A percentile compares a stretch with the other conserved stretches of the same genome.
phyloP scores from a whole-genome alignment of 768 basidiomycete genomes.

The Lactarius hatsudake region DNA sequence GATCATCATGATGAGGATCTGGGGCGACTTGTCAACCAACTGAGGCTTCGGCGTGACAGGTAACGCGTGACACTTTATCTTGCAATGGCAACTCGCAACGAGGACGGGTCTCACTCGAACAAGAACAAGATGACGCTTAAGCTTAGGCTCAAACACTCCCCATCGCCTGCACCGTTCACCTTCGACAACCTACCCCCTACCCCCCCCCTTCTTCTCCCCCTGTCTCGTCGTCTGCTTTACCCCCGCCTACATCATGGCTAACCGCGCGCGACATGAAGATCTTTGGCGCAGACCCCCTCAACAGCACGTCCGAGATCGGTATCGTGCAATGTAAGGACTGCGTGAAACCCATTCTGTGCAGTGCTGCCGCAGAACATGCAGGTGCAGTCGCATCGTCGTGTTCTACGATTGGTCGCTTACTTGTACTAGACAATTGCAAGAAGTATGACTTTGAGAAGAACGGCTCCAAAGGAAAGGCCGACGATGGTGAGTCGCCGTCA shows the following conservation, averaged over 20 bases:
- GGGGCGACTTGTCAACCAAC: too few relatives aligned
- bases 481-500: conserved; percentile 39
- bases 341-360: conserved; percentile 74
- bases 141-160: conserved; percentile 42
- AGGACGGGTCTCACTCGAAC: neutral
- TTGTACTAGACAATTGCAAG: conserved; percentile 53
- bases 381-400: conserved; percentile 43
- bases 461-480: conserved; percentile 51
- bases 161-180: conserved; percentile 49
- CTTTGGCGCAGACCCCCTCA: conserved; percentile 74
- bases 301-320: conserved; percentile 53
- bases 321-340: conserved; percentile 78
- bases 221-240: conserved; percentile 32
- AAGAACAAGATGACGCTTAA: conserved; percentile 33
- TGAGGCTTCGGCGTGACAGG: neutral
- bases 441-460: conserved; percentile 59
- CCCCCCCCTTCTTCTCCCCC: conserved; percentile 38
- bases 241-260: conserved; percentile 83
- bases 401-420: neutral
- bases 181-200: conserved; percentile 49
- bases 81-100: neutral
- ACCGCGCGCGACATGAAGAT: conserved; percentile 85
- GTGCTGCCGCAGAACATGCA: conserved; percentile 70
- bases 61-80: neutral
- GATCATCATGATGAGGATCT: too few relatives aligned